These are phyloP conservation scores for Candida silvicultrix DNA, from an alignment of 805 yeast species.

Conservation along the genomic window DNA sequence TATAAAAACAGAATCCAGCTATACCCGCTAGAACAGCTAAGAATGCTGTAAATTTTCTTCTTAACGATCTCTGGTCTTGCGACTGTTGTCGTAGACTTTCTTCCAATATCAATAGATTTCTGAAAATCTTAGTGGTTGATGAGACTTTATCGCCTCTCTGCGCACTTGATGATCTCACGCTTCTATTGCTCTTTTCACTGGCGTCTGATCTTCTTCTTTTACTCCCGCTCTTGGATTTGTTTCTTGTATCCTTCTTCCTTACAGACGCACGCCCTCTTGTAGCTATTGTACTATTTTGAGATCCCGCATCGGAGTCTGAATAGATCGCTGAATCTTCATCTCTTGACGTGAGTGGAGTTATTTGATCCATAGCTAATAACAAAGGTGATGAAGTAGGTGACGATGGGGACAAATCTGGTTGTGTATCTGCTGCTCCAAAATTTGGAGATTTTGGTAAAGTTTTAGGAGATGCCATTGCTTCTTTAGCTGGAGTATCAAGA, in stretches of 20 bases:
- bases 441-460: background rate
- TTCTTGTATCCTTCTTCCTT: slow-evolving; percentile 4
- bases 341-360: slow-evolving; percentile 22
- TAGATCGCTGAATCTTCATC: slow-evolving; percentile 23
- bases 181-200: slow-evolving; percentile 19
- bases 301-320: slow-evolving; percentile 26
- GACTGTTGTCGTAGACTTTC: slow-evolving; percentile 82
- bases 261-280: slow-evolving; percentile 2
- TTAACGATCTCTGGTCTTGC: slow-evolving; percentile 57
- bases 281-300: slow-evolving; percentile 13
- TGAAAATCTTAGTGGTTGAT: slow-evolving; percentile 66
- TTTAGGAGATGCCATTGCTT: background rate
- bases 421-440: background rate
- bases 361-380: slow-evolving; percentile 14
- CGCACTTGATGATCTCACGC: slow-evolving; percentile 17
- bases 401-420: background rate
- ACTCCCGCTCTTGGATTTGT: slow-evolving; percentile 1
- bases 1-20: slow-evolving; percentile 33
- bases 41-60: slow-evolving; percentile 39
- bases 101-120: slow-evolving; percentile 78
- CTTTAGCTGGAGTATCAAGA: background rate
- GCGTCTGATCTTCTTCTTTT: slow-evolving; percentile 20
- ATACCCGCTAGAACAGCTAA: slow-evolving; percentile 34
- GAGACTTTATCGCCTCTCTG: slow-evolving; percentile 23
- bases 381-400: slow-evolving; percentile 14